These are phyloP conservation scores for Holtermannia corniformis DNA, from an alignment of 768 basidiomycete genomes.

Conservation along the genomic window DNA sequence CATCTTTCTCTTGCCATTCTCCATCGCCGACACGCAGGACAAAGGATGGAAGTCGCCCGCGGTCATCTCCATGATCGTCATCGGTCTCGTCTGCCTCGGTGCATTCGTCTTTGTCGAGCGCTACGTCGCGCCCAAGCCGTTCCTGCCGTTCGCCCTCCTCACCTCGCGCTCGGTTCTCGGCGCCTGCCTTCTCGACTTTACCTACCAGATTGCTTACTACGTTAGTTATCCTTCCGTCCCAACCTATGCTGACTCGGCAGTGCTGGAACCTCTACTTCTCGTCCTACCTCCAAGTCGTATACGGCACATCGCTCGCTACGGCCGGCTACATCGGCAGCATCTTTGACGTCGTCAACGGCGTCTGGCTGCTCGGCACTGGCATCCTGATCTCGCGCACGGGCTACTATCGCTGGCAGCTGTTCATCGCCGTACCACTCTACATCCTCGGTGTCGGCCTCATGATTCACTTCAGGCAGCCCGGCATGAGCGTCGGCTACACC, in stretches of 20 bases:
- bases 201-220: constrained; percentile 16
- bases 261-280: constrained; percentile 12
- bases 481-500: constrained; percentile 15
- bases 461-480: constrained; percentile 29
- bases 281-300: constrained; percentile 24
- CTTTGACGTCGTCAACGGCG: constrained; percentile 21
- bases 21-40: constrained; percentile 4
- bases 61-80: constrained; percentile 11
- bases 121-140: constrained; percentile 23
- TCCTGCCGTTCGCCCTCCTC: constrained; percentile 19
- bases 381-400: constrained; percentile 23
- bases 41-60: constrained; percentile 6
- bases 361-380: constrained; percentile 27
- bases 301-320: constrained; percentile 17
- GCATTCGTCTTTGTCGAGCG: constrained; percentile 22
- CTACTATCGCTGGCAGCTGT: constrained; percentile 25
- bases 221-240: too few relatives aligned
- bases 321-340: constrained; percentile 24
- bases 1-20: constrained; percentile 9
- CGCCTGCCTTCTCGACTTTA: constrained; percentile 1
- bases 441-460: constrained; percentile 22
- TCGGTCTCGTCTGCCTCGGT: constrained; percentile 9
- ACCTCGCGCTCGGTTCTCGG: constrained; percentile 6
- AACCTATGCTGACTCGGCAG: too few relatives aligned
- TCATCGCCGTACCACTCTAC: constrained; percentile 16